Evolutionary conservation across 208 protist species (phyloP).

Genomic region (Leishmania major): DNA sequence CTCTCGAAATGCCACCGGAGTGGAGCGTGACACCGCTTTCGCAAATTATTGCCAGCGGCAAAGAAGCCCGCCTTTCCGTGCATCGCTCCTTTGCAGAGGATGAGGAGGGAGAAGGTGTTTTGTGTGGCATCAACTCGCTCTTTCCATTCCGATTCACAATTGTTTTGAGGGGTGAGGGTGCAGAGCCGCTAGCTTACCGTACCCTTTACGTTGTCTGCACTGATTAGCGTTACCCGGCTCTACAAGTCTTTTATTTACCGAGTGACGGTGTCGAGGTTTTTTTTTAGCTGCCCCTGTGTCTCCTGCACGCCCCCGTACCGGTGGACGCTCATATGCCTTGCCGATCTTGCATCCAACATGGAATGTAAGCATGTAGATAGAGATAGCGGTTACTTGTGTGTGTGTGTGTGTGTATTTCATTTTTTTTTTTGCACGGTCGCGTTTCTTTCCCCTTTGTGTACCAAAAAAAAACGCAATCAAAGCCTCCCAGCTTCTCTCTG

Average conservation of each 20-base stretch:
- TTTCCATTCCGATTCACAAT: conserved; percentile 34
- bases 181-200: not conserved
- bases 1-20: conserved; percentile 4
- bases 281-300: not conserved
- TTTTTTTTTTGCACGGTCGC: conserved; percentile 7
- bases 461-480: not conserved
- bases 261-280: not conserved
- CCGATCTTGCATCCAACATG: not conserved
- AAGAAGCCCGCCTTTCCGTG: conserved; percentile 17
- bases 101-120: not conserved
- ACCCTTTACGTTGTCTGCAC: conserved; percentile 31
- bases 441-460: not conserved
- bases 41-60: conserved; percentile 11
- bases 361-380: not conserved
- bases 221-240: not conserved
- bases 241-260: conserved; percentile 3
- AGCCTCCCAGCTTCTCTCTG: not conserved
- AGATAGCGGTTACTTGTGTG: not conserved
- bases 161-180: conserved; percentile 27
- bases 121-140: not conserved
- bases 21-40: conserved; percentile 19
- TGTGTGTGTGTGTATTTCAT: not conserved
- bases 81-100: conserved; percentile 4
- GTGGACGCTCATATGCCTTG: not conserved
- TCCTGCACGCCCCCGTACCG: not conserved